Evolutionary conservation across 78 protist genomes (phyloP).

Genomic region (Dictyostelium firmibasis): DNA sequence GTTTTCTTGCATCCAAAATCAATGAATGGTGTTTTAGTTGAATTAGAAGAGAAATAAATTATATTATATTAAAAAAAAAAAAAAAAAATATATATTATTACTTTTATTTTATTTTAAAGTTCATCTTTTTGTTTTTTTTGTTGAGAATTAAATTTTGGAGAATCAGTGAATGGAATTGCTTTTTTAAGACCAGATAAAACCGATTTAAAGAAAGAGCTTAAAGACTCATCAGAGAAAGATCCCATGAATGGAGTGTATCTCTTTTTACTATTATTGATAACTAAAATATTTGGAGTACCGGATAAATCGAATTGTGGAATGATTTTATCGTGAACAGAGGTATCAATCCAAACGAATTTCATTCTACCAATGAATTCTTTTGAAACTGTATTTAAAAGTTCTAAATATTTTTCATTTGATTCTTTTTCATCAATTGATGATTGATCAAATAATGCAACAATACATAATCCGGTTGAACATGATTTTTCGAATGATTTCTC

Average conservation of each 20-base stretch:
- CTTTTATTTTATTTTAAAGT: neutral
- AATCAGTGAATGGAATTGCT: neutral
- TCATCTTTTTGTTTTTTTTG: conserved; percentile 3
- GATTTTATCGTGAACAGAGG: conserved; percentile 28
- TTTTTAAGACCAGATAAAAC: conserved; percentile 2
- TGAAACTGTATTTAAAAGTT: neutral
- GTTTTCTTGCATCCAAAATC: conserved; percentile 96
- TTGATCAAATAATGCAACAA: conserved; percentile 21
- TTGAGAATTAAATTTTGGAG: conserved; percentile 8
- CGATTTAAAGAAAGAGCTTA: neutral
- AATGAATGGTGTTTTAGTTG: conserved; percentile 95
- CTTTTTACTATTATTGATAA: neutral
- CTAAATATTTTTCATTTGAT: neutral
- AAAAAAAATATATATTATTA: neutral
- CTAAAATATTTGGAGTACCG: conserved; percentile 43
- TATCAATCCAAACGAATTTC: conserved; percentile 16
- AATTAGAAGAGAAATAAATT: conserved; percentile 91
- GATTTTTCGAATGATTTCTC: conserved; percentile 14
- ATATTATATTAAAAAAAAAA: neutral
- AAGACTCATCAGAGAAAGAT: conserved; percentile 6
- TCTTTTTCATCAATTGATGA: conserved; percentile 13
- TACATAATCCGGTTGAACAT: conserved; percentile 19
- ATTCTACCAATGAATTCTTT: conserved; percentile 25
- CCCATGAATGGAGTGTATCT: conserved; percentile 22
- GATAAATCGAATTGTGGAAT: conserved; percentile 19